Percentiles rank a stretch among this genome's conserved stretches.
phyloP scores from a whole-genome alignment of 192 early-diverging fungal genomes.

The Coemansia sp. region DNA sequence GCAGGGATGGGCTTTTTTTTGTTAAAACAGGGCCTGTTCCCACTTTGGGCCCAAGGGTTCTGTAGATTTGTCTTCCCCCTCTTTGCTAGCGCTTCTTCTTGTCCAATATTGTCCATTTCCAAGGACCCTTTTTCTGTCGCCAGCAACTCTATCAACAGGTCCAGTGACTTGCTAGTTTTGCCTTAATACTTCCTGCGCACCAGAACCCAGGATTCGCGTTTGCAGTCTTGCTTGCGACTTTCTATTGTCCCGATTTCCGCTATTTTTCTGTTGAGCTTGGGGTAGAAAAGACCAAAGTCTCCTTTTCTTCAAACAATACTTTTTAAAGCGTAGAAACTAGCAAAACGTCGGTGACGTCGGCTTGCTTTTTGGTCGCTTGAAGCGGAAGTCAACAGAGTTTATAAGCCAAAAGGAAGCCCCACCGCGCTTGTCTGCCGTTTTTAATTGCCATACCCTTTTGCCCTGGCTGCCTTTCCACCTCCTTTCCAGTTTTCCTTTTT shows the following conservation, averaged over 20 bases:
- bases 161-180: too few relatives aligned
- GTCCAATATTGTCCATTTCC: too few relatives aligned
- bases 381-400: conserved; percentile 1
- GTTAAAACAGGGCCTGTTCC: too few relatives aligned
- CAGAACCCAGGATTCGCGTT: not conserved
- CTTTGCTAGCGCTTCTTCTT: too few relatives aligned
- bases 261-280: conserved; percentile 2
- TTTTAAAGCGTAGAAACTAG: not conserved
- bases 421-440: not conserved
- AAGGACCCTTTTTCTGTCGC: too few relatives aligned
- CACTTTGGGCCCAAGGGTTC: too few relatives aligned
- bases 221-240: not conserved
- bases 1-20: too few relatives aligned
- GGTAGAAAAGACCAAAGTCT: not conserved
- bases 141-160: too few relatives aligned
- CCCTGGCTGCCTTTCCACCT: not conserved
- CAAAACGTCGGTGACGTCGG: not conserved
- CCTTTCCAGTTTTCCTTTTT: not conserved
- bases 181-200: too few relatives aligned
- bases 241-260: conserved; percentile 6
- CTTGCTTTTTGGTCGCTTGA: not conserved
- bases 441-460: not conserved
- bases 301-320: not conserved
- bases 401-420: not conserved
- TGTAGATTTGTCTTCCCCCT: too few relatives aligned